Evolutionary conservation across 2,329 filamentous ascomycete species (phyloP).

Genomic region (Leptographium flavum): DNA sequence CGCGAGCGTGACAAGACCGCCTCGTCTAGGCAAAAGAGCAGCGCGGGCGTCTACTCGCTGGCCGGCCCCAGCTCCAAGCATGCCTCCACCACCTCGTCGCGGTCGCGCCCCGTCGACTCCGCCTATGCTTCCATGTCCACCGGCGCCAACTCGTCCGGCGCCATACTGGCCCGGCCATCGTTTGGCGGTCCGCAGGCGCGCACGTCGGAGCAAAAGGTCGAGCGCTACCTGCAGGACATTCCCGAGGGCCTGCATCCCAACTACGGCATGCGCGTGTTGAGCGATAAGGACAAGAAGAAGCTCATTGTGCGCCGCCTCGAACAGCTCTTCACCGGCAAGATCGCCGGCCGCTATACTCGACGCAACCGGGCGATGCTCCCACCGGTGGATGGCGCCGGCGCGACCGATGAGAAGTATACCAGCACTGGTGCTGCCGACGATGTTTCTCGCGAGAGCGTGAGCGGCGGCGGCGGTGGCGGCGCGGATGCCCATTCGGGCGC

Average conservation of each 20-base stretch:
- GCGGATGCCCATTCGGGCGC: too few relatives aligned
- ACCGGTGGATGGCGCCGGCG: background rate
- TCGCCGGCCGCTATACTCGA: conserved; percentile 24
- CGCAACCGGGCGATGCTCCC: conserved; percentile 12
- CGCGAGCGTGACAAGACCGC: conserved; percentile 25
- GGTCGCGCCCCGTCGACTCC: conserved; percentile 41
- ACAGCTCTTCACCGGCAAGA: conserved; percentile 67
- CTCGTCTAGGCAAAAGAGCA: conserved; percentile 13
- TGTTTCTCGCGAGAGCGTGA: too few relatives aligned
- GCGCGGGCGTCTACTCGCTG: conserved; percentile 16
- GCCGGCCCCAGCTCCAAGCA: conserved; percentile 34
- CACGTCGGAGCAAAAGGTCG: conserved; percentile 44
- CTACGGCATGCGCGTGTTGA: conserved; percentile 36
- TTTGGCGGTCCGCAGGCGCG: conserved; percentile 21
- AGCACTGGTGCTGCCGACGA: conserved; percentile 1
- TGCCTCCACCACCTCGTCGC: conserved; percentile 36
- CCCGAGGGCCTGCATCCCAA: conserved; percentile 53
- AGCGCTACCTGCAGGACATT: conserved; percentile 59
- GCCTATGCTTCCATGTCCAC: conserved; percentile 56
- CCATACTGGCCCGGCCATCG: conserved; percentile 23
- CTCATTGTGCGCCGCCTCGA: conserved; percentile 63
- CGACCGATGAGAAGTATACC: conserved; percentile 2
- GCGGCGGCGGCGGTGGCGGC: too few relatives aligned
- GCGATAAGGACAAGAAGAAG: conserved; percentile 62
- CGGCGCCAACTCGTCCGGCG: conserved; percentile 29